A percentile compares a stretch with the other conserved stretches of the same genome.
phyloP scores from a whole-genome alignment of 805 yeast genomes.

The Torulaspora indica region DNA sequence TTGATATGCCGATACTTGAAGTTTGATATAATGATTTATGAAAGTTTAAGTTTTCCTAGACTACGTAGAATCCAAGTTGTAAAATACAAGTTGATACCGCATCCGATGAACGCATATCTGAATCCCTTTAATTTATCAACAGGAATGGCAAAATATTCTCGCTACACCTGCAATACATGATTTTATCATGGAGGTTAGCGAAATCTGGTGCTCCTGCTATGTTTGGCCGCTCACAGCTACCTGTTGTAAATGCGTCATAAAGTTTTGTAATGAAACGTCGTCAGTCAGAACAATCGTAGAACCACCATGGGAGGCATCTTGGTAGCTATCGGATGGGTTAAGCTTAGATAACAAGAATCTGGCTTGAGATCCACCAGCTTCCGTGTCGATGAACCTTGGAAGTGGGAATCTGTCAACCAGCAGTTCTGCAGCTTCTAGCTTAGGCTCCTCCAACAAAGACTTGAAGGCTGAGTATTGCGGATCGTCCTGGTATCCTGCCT shows the following conservation, averaged over 20 bases:
- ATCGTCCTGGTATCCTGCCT: slow-evolving; percentile 87
- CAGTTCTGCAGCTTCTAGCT: slow-evolving; percentile 86
- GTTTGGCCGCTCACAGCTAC: slow-evolving; percentile 62
- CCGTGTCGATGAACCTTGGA: slow-evolving; percentile 95
- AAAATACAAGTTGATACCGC: slow-evolving; percentile 6
- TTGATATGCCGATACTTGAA: slow-evolving; percentile 73
- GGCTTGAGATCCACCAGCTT: slow-evolving; percentile 98
- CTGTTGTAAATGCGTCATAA: slow-evolving; percentile 91
- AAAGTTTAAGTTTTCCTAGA: slow-evolving; percentile 4
- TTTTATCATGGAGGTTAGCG: neutral
- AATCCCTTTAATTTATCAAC: neutral
- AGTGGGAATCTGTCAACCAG: slow-evolving; percentile 93
- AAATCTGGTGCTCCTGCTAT: slow-evolving; percentile 6
- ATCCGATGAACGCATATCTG: neutral
- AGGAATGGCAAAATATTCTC: slow-evolving; percentile 2
- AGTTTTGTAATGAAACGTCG: slow-evolving; percentile 90
- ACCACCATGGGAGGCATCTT: slow-evolving; percentile 47
- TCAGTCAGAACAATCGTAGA: slow-evolving; percentile 88
- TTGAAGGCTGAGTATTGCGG: slow-evolving; percentile 87
- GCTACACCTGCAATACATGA: slow-evolving; percentile 1
- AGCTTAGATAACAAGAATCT: slow-evolving; percentile 91
- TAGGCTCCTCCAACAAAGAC: slow-evolving; percentile 80
- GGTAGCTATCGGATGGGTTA: slow-evolving; percentile 86
- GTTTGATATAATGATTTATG: slow-evolving; percentile 15
- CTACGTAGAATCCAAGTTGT: slow-evolving; percentile 4